phyloP scores from a whole-genome alignment of 352 stramenopile species.

The Aphanomyces euteiches region DNA sequence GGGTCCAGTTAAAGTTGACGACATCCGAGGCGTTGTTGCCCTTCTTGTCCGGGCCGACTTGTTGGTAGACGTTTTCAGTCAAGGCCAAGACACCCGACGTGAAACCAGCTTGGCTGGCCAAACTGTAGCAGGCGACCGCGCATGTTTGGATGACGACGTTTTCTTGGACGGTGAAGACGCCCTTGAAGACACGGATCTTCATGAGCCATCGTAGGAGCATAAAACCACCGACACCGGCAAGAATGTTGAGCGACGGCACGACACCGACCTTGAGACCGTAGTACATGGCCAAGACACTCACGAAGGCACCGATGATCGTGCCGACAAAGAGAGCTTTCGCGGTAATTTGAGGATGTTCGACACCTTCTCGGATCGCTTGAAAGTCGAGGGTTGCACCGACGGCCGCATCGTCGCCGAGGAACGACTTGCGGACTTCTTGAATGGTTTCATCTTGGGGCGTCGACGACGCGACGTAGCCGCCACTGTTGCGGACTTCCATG shows the following conservation, averaged over 20 bases:
- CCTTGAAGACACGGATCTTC: background rate
- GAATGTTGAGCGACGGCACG: slow-evolving; percentile 23
- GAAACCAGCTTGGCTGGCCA: slow-evolving; percentile 22
- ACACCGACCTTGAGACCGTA: slow-evolving; percentile 28
- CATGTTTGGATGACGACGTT: slow-evolving; percentile 29
- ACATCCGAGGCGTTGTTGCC: slow-evolving; percentile 14
- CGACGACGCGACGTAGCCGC: background rate
- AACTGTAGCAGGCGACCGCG: slow-evolving; percentile 13
- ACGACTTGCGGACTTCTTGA: background rate
- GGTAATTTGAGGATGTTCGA: slow-evolving; percentile 21
- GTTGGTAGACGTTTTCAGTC: slow-evolving; percentile 14
- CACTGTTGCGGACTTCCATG: background rate
- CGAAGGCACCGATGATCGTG: slow-evolving; percentile 15
- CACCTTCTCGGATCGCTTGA: slow-evolving; percentile 3
- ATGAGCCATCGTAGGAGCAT: slow-evolving; percentile 8
- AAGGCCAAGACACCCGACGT: slow-evolving; percentile 17
- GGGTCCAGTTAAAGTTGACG: slow-evolving; percentile 22
- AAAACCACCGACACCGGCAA: slow-evolving; percentile 28
- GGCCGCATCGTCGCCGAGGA: background rate
- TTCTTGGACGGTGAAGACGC: slow-evolving; percentile 24
- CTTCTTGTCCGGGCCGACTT: slow-evolving; percentile 15
- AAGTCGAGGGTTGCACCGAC: background rate
- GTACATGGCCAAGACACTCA: slow-evolving; percentile 29
- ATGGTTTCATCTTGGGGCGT: background rate
- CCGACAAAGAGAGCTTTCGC: slow-evolving; percentile 18